Percentiles rank a stretch among this genome's conserved stretches.
These are phyloP conservation scores for Eutypella sp. DNA, from an alignment of 2,329 filamentous ascomycete genomes.

Conservation along the genomic window DNA sequence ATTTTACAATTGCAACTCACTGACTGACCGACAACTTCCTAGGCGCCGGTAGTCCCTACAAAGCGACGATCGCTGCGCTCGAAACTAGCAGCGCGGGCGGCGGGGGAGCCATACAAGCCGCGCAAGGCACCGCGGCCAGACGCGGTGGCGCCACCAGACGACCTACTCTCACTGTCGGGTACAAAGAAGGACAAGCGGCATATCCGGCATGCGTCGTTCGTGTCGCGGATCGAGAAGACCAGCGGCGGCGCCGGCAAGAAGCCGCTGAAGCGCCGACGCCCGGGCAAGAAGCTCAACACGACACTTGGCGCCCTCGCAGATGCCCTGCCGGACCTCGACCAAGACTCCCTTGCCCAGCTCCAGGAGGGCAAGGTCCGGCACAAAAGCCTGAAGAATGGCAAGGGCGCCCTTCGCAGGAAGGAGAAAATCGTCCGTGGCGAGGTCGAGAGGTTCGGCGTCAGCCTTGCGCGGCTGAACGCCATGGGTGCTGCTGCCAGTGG, in stretches of 20 bases:
- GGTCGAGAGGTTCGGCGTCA: slow-evolving; percentile 77
- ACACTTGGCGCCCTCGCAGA: slow-evolving; percentile 73
- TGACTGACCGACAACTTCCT: slow-evolving; percentile 3
- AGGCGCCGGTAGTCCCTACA: slow-evolving; percentile 40
- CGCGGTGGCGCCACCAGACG: slow-evolving; percentile 36
- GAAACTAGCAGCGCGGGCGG: slow-evolving; percentile 48
- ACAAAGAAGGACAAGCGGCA: slow-evolving; percentile 79
- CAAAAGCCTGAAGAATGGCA: slow-evolving; percentile 68
- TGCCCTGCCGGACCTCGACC: slow-evolving; percentile 62
- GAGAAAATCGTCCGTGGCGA: slow-evolving; percentile 75
- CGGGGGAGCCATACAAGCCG: slow-evolving; percentile 43
- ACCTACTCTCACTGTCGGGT: too few species aligned
- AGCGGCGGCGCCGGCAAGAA: slow-evolving; percentile 33
- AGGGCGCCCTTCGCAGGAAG: slow-evolving; percentile 78
- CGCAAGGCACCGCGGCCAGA: slow-evolving; percentile 47
- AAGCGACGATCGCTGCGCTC: slow-evolving; percentile 54
- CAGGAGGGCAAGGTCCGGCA: slow-evolving; percentile 62
- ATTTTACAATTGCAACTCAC: not conserved
- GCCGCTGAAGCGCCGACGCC: slow-evolving; percentile 59
- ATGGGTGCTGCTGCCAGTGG: slow-evolving; percentile 22
- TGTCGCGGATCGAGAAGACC: slow-evolving; percentile 67
- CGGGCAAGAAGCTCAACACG: slow-evolving; percentile 72
- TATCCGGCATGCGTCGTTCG: slow-evolving; percentile 76
- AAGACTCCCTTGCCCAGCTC: too few species aligned
- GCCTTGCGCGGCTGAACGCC: slow-evolving; percentile 67